phyloP scores from a whole-genome alignment of 305 asterid genomes.

The Solanum aculeatissimum region DNA sequence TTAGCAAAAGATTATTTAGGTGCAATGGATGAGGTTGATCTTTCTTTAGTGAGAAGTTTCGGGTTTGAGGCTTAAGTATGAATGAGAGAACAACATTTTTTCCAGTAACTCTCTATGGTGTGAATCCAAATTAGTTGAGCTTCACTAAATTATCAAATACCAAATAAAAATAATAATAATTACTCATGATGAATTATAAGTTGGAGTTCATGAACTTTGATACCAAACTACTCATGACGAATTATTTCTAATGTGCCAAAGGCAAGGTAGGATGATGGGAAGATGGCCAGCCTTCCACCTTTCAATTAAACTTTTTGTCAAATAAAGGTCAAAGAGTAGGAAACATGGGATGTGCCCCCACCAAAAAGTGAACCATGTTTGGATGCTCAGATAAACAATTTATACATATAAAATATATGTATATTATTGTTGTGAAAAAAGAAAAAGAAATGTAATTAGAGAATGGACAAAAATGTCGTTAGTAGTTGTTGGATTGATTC shows the following conservation, averaged over 20 bases:
- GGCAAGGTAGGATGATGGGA: neutral
- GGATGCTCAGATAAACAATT: neutral
- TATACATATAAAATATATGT: neutral
- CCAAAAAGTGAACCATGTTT: neutral
- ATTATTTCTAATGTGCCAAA: neutral
- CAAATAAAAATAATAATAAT: neutral
- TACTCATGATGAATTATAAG: neutral
- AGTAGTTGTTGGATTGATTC: neutral
- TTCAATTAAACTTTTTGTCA: neutral
- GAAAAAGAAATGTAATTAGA: neutral
- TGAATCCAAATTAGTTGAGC: neutral
- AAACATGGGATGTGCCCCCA: neutral
- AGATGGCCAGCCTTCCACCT: neutral
- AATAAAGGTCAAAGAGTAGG: neutral
- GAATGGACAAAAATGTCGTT: neutral
- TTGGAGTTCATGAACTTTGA: neutral
- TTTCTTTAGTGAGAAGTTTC: neutral
- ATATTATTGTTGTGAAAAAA: neutral
- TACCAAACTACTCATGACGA: neutral
- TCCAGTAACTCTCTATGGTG: rapidly evolving
- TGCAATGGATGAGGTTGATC: neutral
- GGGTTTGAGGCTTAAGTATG: rapidly evolving
- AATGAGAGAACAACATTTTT: too few relatives aligned
- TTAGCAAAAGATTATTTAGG: neutral
- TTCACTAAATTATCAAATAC: neutral